Conservation (phyloP, 768 basidiomycete species). For the Trametes cinnabarina region DNA sequence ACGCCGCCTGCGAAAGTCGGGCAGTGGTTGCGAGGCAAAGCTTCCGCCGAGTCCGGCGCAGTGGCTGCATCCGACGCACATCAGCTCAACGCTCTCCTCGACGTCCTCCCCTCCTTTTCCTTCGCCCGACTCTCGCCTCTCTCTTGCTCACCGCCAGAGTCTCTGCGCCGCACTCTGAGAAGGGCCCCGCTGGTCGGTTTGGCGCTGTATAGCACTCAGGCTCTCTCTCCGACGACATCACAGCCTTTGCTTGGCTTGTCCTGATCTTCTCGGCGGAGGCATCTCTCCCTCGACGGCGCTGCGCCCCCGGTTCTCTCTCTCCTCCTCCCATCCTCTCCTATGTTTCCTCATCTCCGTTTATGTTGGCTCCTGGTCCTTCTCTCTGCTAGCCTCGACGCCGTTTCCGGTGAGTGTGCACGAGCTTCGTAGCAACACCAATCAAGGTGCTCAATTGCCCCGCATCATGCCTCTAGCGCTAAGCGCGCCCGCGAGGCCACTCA, state of each 20-base stretch:
- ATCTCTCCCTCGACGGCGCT: neutral
- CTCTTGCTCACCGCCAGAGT: constrained; percentile 2
- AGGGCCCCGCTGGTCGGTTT: constrained; percentile 20
- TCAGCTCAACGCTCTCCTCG: neutral
- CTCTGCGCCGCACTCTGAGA: constrained; percentile 2
- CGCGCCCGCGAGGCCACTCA: constrained; percentile 35
- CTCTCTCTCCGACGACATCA: neutral
- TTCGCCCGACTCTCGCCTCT: neutral
- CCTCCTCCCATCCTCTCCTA: constrained; percentile 15
- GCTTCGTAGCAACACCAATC: neutral
- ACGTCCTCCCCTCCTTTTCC: constrained; percentile 1
- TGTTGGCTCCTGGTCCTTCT: constrained; percentile 14
- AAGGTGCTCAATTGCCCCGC: neutral
- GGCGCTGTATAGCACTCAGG: constrained; percentile 18
- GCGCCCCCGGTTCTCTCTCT: neutral
- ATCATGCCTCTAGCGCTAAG: constrained; percentile 22
- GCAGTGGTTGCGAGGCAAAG: constrained; percentile 4
- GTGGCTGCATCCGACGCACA: neutral
- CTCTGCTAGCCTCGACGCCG: constrained; percentile 13
- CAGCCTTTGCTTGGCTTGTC: constrained; percentile 9
- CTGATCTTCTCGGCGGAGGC: constrained; percentile 9
- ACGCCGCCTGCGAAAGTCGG: neutral
- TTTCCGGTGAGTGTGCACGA: constrained; percentile 9
- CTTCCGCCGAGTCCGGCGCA: neutral
- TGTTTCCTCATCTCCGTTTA: constrained; percentile 16